These are phyloP conservation scores for Hypoxylon fuscum DNA, from an alignment of 495 filamentous ascomycete species.

Conservation along the genomic window DNA sequence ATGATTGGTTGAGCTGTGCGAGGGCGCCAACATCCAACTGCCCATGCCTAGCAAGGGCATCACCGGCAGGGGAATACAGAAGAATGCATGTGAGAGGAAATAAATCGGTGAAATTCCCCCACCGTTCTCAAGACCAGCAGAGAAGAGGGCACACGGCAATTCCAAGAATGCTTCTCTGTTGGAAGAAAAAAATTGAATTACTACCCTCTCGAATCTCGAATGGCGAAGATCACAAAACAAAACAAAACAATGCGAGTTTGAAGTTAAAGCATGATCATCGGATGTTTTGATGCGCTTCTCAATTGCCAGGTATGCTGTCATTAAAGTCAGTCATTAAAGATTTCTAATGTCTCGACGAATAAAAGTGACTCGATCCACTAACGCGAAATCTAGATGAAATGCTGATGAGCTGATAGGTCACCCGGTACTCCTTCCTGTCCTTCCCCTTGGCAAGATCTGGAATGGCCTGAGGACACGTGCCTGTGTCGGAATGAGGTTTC, in stretches of 20 bases:
- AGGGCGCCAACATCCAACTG: constrained; percentile 43
- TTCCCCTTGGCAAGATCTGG: constrained; percentile 13
- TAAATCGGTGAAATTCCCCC: constrained; percentile 6
- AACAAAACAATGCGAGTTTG: constrained; percentile 11
- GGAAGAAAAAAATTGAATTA: background rate
- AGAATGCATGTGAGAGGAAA: constrained; percentile 47
- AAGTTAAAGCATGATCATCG: constrained; percentile 11
- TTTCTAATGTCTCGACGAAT: constrained; percentile 1
- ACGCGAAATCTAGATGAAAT: constrained; percentile 2
- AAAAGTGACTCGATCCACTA: constrained; percentile 26
- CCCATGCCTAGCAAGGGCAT: constrained; percentile 56
- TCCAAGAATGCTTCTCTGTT: background rate
- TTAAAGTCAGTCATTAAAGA: background rate
- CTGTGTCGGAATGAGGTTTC: constrained; percentile 24
- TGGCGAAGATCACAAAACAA: too few relatives aligned
- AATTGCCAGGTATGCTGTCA: constrained; percentile 16
- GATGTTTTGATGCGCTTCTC: constrained; percentile 3
- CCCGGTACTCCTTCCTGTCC: constrained; percentile 16
- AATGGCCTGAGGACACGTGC: constrained; percentile 46
- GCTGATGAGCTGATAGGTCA: constrained; percentile 12
- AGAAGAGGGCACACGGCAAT: background rate
- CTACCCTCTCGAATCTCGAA: too few relatives aligned
- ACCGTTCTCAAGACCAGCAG: constrained; percentile 20
- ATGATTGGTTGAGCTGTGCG: constrained; percentile 29
- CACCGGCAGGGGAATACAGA: constrained; percentile 45